phyloP scores from a whole-genome alignment of 306 rosid species.

The Macrotyloma uniflorum region DNA sequence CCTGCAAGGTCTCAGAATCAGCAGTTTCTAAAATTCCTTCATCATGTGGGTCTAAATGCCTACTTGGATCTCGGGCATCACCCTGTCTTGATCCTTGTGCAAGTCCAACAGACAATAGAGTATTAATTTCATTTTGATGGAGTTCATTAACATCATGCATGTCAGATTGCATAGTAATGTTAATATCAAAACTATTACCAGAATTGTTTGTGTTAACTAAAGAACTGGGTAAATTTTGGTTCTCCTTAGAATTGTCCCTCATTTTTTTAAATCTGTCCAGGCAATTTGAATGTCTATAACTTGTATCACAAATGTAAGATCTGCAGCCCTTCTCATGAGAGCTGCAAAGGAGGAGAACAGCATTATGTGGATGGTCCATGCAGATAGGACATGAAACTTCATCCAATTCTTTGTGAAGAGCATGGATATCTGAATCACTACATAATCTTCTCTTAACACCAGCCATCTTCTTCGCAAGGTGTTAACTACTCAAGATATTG shows the following conservation, averaged over 20 bases:
- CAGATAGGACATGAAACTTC: constrained; percentile 97
- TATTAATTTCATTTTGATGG: constrained; percentile 67
- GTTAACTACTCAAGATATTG: constrained; percentile 83
- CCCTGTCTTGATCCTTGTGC: constrained; percentile 62
- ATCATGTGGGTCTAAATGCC: constrained; percentile 59
- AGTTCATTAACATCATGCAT: constrained; percentile 67
- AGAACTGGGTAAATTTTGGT: constrained; percentile 71
- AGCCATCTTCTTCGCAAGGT: constrained; percentile 95
- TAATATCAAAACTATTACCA: constrained; percentile 64
- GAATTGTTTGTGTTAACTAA: constrained; percentile 63
- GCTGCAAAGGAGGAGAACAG: constrained; percentile 97
- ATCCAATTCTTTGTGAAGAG: constrained; percentile 98
- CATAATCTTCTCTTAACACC: constrained; percentile 94
- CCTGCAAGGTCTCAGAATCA: constrained; percentile 78
- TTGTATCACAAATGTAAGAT: constrained; percentile 92
- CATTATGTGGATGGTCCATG: constrained; percentile 99
- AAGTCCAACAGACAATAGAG: constrained; percentile 67
- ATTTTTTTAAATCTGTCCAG: constrained; percentile 90
- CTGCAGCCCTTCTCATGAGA: constrained; percentile 98
- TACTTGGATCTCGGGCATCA: constrained; percentile 68
- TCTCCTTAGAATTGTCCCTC: constrained; percentile 62
- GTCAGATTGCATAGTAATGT: constrained; percentile 59
- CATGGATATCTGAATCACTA: constrained; percentile 88
- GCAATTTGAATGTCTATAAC: constrained; percentile 98
- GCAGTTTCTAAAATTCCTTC: constrained; percentile 67